These are phyloP conservation scores for Xylaria intraflava DNA, from an alignment of 495 filamentous ascomycete genomes.

Conservation along the genomic window DNA sequence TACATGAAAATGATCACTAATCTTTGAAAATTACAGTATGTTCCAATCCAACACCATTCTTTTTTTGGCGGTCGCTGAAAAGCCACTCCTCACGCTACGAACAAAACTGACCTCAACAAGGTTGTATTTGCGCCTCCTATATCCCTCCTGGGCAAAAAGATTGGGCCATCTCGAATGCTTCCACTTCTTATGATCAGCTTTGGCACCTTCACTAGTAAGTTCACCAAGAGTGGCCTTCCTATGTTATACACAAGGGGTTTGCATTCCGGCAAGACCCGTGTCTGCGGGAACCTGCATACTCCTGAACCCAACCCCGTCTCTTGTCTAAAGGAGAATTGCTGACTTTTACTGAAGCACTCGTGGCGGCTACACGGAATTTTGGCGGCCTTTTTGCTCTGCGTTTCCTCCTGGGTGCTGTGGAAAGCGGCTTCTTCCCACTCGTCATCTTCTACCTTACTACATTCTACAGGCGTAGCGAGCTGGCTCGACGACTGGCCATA, in stretches of 20 bases:
- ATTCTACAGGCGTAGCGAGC: conserved; percentile 71
- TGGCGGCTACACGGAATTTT: conserved; percentile 52
- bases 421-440: conserved; percentile 68
- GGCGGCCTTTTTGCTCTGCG: conserved; percentile 59
- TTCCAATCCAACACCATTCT: neutral
- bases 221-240: neutral
- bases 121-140: conserved; percentile 61
- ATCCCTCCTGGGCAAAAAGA: conserved; percentile 63
- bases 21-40: neutral
- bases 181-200: conserved; percentile 64
- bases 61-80: neutral
- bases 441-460: conserved; percentile 48
- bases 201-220: conserved; percentile 46
- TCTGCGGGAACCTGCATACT: neutral
- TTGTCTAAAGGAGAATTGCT: neutral
- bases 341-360: conserved; percentile 26
- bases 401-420: conserved; percentile 65
- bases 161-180: conserved; percentile 56
- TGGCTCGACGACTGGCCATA: conserved; percentile 66
- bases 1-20: neutral
- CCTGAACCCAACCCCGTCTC: neutral
- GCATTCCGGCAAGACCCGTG: neutral
- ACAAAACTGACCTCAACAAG: neutral
- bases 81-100: neutral
- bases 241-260: conserved; percentile 8